Evolutionary conservation across 2,329 filamentous ascomycete genomes (phyloP).

Genomic region (Chalaropsis ovoidea): DNA sequence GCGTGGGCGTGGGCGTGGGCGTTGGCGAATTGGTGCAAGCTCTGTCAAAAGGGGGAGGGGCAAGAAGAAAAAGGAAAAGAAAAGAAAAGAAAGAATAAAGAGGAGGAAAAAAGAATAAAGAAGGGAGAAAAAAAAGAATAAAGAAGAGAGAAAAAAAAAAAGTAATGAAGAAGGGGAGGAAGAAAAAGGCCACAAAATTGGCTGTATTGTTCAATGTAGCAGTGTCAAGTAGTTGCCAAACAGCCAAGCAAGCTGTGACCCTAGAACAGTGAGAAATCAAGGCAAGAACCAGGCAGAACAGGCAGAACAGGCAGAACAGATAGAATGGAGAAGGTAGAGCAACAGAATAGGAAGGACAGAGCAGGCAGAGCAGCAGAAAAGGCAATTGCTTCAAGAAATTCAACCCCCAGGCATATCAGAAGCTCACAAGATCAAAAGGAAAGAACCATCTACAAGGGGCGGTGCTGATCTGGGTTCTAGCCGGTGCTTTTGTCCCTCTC

Average conservation of each 20-base stretch:
- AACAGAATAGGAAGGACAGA: neutral
- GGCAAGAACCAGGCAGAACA: neutral
- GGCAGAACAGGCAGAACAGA: neutral
- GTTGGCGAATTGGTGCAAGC: neutral
- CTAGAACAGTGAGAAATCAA: no score
- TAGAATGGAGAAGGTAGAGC: neutral
- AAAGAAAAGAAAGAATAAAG: neutral
- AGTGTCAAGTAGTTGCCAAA: neutral
- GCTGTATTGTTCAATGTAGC: neutral
- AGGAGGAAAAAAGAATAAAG: neutral
- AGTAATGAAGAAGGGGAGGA: no score
- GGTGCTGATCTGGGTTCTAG: neutral
- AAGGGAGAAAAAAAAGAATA: neutral
- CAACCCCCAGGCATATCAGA: no score
- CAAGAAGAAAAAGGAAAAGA: neutral
- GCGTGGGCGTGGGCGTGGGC: no score
- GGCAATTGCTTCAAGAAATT: no score
- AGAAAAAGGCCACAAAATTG: neutral
- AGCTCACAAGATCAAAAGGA: no score
- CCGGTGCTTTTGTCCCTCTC: neutral
- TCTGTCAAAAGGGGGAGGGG: slow-evolving; percentile 1
- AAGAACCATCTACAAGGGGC: neutral
- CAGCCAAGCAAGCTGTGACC: neutral
- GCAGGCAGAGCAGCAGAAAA: neutral
- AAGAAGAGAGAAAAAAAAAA: neutral